Evolutionary conservation across 2,329 filamentous ascomycete species (phyloP).

Genomic region (Blastomyces percursus): DNA sequence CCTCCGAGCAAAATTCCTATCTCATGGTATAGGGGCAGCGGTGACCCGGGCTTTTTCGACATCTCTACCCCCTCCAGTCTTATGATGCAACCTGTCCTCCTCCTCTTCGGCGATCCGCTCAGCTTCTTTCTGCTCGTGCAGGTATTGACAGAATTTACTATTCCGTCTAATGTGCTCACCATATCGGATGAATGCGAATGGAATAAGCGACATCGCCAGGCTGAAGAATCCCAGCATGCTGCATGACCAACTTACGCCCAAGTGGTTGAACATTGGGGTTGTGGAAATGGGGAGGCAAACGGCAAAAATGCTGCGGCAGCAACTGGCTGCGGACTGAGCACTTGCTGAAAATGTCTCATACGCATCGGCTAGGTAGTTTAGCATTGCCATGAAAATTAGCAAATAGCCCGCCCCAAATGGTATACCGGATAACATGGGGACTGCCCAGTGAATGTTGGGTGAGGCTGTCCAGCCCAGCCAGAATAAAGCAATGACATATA

Average conservation of each 20-base stretch:
- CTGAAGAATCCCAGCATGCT: constrained; percentile 32
- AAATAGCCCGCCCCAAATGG: constrained; percentile 52
- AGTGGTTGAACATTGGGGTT: constrained; percentile 31
- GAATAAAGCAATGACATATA: constrained; percentile 32
- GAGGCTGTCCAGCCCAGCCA: constrained; percentile 31
- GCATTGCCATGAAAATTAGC: constrained; percentile 53
- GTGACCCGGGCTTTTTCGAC: constrained; percentile 4
- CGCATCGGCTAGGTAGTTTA: constrained; percentile 56
- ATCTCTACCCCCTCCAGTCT: background rate
- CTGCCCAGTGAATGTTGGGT: constrained; percentile 26
- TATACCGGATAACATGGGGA: constrained; percentile 50
- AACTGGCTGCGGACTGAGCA: constrained; percentile 44
- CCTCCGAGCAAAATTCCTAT: background rate
- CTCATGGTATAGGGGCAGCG: constrained; percentile 1
- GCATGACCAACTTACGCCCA: constrained; percentile 36
- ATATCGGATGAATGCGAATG: constrained; percentile 35
- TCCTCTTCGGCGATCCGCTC: constrained; percentile 24
- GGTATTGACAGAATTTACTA: constrained; percentile 34
- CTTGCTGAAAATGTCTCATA: constrained; percentile 56
- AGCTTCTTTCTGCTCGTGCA: constrained; percentile 17
- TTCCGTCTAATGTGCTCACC: constrained; percentile 30
- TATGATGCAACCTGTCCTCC: constrained; percentile 17
- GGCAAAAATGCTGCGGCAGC: constrained; percentile 42
- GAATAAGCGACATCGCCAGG: constrained; percentile 30
- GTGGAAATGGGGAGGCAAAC: constrained; percentile 48